phyloP scores from a whole-genome alignment of 2,329 filamentous ascomycete species.

The Cordyceps pruinosa region DNA sequence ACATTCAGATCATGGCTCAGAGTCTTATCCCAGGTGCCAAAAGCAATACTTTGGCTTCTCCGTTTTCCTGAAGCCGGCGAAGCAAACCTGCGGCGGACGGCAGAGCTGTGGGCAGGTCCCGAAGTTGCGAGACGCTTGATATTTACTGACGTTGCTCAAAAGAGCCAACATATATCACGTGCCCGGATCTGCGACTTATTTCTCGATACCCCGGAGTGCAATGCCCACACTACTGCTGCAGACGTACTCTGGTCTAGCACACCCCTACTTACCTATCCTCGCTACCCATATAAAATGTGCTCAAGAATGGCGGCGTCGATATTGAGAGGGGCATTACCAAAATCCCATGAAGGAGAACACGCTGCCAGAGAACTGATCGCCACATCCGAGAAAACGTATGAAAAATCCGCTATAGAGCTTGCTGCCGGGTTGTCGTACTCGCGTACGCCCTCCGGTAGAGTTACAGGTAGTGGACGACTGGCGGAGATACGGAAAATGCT shows the following conservation, averaged over 20 bases:
- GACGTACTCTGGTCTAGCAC: conserved; percentile 96
- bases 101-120: conserved; percentile 73
- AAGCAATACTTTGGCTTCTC: conserved; percentile 90
- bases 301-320: conserved; percentile 97
- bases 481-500: conserved; percentile 73
- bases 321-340: conserved; percentile 79
- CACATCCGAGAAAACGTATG: conserved; percentile 72
- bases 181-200: conserved; percentile 91
- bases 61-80: conserved; percentile 93
- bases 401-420: conserved; percentile 65
- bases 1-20: conserved; percentile 94
- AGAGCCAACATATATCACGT: conserved; percentile 86
- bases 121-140: conserved; percentile 81
- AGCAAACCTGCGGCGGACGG: conserved; percentile 72
- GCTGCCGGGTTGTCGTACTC: conserved; percentile 58
- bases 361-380: conserved; percentile 74
- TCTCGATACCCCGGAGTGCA: conserved; percentile 95
- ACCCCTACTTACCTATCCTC: conserved; percentile 79
- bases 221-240: conserved; percentile 94
- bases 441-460: conserved; percentile 35
- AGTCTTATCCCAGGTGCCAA: conserved; percentile 77
- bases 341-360: conserved; percentile 54
- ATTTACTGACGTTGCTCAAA: conserved; percentile 95
- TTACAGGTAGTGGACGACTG: conserved; percentile 59
- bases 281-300: conserved; percentile 98